Evolutionary conservation across 768 basidiomycete genomes (phyloP).

Genomic region (Lactifluus echinatus): DNA sequence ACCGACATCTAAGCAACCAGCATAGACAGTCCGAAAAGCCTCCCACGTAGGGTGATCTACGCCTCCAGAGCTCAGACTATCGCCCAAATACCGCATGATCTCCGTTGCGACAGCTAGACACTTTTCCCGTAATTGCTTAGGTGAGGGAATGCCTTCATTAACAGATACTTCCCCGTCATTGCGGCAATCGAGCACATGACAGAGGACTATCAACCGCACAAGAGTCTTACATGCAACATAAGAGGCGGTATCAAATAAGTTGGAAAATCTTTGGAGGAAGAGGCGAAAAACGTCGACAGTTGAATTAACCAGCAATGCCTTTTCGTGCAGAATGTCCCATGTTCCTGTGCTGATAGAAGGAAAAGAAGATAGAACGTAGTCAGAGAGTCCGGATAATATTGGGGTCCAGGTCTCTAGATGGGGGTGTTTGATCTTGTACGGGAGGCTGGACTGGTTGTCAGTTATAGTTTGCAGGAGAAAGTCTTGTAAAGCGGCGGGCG

Average conservation of each 20-base stretch:
- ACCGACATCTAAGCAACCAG: neutral
- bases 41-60: conserved; percentile 34
- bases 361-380: conserved; percentile 45
- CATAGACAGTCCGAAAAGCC: conserved; percentile 27
- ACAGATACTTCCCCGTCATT: conserved; percentile 35
- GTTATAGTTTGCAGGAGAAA: conserved; percentile 14
- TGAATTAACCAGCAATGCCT: conserved; percentile 44
- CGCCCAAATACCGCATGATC: conserved; percentile 42
- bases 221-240: conserved; percentile 43
- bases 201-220: conserved; percentile 44
- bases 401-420: conserved; percentile 40
- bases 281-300: conserved; percentile 48
- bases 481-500: conserved; percentile 19
- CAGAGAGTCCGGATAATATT: conserved; percentile 37
- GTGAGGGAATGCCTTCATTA: conserved; percentile 36
- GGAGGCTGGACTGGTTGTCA: conserved; percentile 13
- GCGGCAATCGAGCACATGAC: conserved; percentile 52
- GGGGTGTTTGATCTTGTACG: conserved; percentile 12
- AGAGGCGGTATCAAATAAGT: conserved; percentile 40
- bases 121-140: conserved; percentile 41
- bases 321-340: conserved; percentile 51
- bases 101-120: conserved; percentile 36
- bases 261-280: conserved; percentile 38
- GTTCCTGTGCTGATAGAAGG: conserved; percentile 41
- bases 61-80: conserved; percentile 26